phyloP scores from a whole-genome alignment of 306 rosid genomes.

The Pterocarpus santalinus region DNA sequence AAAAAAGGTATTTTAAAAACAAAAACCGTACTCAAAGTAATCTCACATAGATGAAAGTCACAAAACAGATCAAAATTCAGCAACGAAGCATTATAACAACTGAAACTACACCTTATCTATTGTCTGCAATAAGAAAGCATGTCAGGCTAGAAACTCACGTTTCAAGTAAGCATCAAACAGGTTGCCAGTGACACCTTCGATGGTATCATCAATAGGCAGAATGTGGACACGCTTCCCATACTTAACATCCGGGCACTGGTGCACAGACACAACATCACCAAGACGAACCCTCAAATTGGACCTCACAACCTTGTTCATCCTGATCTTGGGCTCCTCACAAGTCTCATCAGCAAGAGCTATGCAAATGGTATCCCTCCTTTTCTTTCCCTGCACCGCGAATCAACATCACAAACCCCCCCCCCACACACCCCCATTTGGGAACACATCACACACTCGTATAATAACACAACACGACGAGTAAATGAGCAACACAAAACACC shows the following conservation, averaged over 20 bases:
- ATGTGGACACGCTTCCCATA: constrained; percentile 61
- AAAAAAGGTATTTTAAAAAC: too few relatives aligned
- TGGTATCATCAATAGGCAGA: constrained; percentile 63
- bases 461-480: not conserved
- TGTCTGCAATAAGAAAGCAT: not conserved
- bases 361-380: constrained; percentile 59
- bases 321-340: constrained; percentile 58
- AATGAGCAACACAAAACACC: not conserved
- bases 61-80: not conserved
- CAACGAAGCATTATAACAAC: not conserved
- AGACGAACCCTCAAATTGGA: constrained; percentile 68
- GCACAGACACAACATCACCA: constrained; percentile 68
- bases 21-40: not conserved
- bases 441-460: not conserved
- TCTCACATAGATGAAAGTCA: not conserved
- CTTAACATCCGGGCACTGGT: constrained; percentile 59
- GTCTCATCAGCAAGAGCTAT: constrained; percentile 57
- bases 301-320: constrained; percentile 66
- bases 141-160: constrained; percentile 52
- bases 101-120: not conserved
- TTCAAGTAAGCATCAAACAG: constrained; percentile 64
- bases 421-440: not conserved
- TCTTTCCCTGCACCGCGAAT: constrained; percentile 57
- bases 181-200: constrained; percentile 65
- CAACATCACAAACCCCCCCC: not conserved